Conservation (phyloP, 768 basidiomycete species). For the Pisolithus albus region DNA sequence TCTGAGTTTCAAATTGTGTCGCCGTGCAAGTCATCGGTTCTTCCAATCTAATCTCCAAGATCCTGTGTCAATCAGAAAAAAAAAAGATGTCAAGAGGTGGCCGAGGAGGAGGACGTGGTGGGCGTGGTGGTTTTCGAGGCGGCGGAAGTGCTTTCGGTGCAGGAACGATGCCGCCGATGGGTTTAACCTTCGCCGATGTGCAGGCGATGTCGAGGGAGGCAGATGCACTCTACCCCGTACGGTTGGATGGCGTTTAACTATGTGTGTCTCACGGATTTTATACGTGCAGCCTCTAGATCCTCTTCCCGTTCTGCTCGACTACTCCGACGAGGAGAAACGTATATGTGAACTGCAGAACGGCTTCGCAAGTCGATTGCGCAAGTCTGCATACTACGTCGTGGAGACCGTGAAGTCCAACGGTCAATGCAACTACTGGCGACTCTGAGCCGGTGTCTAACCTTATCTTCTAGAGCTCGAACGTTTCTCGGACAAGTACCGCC, state of each 20-base stretch:
- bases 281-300: slow-evolving; percentile 49
- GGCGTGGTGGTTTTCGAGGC: slow-evolving; percentile 57
- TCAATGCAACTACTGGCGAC: slow-evolving; percentile 14
- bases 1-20: slow-evolving; percentile 16
- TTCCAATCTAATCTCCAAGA: too few relatives aligned
- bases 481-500: slow-evolving; percentile 80
- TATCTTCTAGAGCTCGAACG: slow-evolving; percentile 55
- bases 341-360: slow-evolving; percentile 63
- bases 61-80: neutral
- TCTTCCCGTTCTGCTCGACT: slow-evolving; percentile 63
- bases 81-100: slow-evolving; percentile 44
- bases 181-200: slow-evolving; percentile 73
- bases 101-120: slow-evolving; percentile 42
- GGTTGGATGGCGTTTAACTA: slow-evolving; percentile 26
- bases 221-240: slow-evolving; percentile 75
- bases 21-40: too few relatives aligned
- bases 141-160: slow-evolving; percentile 31
- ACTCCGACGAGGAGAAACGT: slow-evolving; percentile 56
- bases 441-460: neutral
- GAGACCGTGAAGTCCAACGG: slow-evolving; percentile 64
- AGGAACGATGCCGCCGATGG: slow-evolving; percentile 57
- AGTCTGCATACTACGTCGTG: slow-evolving; percentile 68
- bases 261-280: slow-evolving; percentile 13
- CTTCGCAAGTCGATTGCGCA: slow-evolving; percentile 56
- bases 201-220: slow-evolving; percentile 71